Percentiles rank a stretch among this genome's conserved stretches.
phyloP scores from a whole-genome alignment of 306 rosid species.

The Pyrus bretschneideri region DNA sequence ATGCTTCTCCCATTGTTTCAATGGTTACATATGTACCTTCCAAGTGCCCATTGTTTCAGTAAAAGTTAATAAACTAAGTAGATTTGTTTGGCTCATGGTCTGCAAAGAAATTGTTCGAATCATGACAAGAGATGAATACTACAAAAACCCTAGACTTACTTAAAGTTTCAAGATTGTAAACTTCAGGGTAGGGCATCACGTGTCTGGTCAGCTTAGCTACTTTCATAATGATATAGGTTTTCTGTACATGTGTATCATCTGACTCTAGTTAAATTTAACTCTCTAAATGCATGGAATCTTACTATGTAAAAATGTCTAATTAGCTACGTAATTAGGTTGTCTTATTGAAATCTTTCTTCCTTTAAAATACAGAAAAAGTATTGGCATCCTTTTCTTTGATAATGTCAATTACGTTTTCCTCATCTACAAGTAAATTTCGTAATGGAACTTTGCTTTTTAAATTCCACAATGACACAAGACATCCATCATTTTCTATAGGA shows the following conservation, averaged over 20 bases:
- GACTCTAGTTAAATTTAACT: background rate
- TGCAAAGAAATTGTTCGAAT: background rate
- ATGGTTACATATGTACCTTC: background rate
- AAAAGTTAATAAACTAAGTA: background rate
- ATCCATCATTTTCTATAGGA: background rate
- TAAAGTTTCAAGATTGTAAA: background rate
- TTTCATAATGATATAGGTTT: background rate
- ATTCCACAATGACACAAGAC: too few relatives aligned
- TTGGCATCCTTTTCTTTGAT: background rate
- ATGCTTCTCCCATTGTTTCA: background rate
- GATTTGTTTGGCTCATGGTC: background rate
- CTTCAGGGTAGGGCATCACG: background rate
- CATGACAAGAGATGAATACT: background rate
- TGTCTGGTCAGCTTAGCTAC: background rate
- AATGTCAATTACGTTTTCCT: background rate
- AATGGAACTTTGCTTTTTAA: background rate
- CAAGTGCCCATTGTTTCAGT: slow-evolving; percentile 8
- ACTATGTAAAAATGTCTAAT: too few relatives aligned
- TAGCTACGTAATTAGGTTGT: too few relatives aligned
- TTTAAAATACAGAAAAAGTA: background rate
- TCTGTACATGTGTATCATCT: background rate
- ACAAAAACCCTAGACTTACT: background rate
- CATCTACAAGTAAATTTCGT: background rate
- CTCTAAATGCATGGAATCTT: too few relatives aligned
- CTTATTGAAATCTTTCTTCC: too few relatives aligned